Conservation (phyloP, 495 filamentous ascomycete genomes). For the Penicillium cosmopolitanum region DNA sequence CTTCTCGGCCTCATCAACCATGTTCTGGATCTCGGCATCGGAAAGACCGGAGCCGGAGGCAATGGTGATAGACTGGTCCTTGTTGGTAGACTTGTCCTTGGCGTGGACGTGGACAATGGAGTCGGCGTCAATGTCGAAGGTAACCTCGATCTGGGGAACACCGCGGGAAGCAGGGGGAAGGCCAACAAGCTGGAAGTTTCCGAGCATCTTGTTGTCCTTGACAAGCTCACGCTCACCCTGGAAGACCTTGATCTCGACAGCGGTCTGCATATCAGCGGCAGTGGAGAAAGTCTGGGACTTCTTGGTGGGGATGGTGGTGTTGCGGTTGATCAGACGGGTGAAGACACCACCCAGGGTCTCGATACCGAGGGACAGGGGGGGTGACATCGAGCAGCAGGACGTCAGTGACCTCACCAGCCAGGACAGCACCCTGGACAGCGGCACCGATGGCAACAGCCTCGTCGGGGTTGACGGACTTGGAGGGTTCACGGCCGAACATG, state of each 20-base stretch:
- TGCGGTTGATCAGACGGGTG: constrained; percentile 98
- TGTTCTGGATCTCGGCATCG: constrained; percentile 88
- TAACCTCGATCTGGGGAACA: constrained; percentile 97
- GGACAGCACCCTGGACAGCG: constrained; percentile 95
- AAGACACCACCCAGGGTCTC: constrained; percentile 99
- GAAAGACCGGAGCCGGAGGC: constrained; percentile 98
- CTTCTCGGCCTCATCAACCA: constrained; percentile 97
- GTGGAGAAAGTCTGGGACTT: constrained; percentile 99
- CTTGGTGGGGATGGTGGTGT: constrained; percentile 99
- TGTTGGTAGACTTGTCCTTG: constrained; percentile 99
- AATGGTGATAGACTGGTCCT: constrained; percentile 99
- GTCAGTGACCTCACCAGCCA: constrained; percentile 96
- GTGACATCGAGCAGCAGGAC: constrained; percentile 96
- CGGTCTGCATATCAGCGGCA: constrained; percentile 98
- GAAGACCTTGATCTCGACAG: constrained; percentile 99
- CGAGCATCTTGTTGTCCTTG: constrained; percentile 97
- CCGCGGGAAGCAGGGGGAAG: constrained; percentile 97
- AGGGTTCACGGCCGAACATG: constrained; percentile 96
- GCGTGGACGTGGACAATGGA: constrained; percentile 98
- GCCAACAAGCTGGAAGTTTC: constrained; percentile 99
- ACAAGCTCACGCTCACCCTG: constrained; percentile 99
- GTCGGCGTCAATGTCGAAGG: constrained; percentile 99
- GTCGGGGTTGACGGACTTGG: constrained; percentile 99
- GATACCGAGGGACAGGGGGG: constrained; percentile 97
- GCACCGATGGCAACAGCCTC: constrained; percentile 99